Evolutionary conservation across 2,329 filamentous ascomycete genomes (phyloP), one percentile per base, ranked within the genome.

Genomic region (Diplodia seriata): DNA sequence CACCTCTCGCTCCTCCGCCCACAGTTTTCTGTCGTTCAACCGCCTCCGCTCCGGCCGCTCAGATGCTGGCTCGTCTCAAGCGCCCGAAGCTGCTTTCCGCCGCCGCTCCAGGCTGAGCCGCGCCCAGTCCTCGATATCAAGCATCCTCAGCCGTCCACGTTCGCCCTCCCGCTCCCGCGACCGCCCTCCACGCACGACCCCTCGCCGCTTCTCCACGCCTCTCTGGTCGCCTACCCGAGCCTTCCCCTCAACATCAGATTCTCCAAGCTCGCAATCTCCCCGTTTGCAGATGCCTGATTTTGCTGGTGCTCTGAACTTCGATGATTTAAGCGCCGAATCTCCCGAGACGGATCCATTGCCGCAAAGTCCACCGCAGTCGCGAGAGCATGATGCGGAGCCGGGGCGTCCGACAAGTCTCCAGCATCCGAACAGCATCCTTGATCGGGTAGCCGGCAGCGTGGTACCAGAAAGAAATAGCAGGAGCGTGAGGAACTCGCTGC

Each of bases 401-500:
- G 66, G 63, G n/a, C 50, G 50, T 18, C 50, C 43, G 57, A 59
- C 49, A 20, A 49, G 50, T 31, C 40, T 54, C 18, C 66, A 59
- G 33, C 59, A 59, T 14, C 23, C 57, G 38, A 68, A 62, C 40
- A 68, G 56, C 50, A 54, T 68, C 23, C 57, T 68, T n/a, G 66
- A 68, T 63, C 66, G 66, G 14, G 38, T 68, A n/a, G 49, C 66
- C 20, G 66, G 66, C 20, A 68, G 47, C 26, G 53, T 55, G 36
- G 66, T 63, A 4, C 66, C 73, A 4, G 76, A 77, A 57, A 70
- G 76, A 67, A 73, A 77, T 14, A 70, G 83, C 33, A 78, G 81
- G 56, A 79, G 78, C 62, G 76, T 83, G 70, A 79, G 81, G 23
- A 81, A 78, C 61, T 79, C 80, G 15, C 70, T 78, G 65, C 81